These are phyloP conservation scores for Lipomyces sp. DNA, from an alignment of 805 yeast species.

Conservation along the genomic window DNA sequence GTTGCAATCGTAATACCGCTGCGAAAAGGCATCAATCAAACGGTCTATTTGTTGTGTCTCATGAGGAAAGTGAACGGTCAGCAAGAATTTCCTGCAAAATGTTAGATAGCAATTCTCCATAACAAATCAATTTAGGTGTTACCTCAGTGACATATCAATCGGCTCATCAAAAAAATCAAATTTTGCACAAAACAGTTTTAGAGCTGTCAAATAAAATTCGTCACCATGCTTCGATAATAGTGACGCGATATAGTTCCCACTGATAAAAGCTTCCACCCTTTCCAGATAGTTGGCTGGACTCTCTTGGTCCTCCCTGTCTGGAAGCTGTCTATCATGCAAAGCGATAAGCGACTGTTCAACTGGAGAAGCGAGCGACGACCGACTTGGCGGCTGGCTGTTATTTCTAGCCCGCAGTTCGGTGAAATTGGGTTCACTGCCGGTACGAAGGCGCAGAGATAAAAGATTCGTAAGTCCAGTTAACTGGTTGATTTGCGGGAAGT, in stretches of 20 bases:
- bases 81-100: constrained; percentile 45
- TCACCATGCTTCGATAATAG: constrained; percentile 37
- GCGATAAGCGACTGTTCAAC: constrained; percentile 5
- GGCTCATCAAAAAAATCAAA: constrained; percentile 57
- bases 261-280: constrained; percentile 30
- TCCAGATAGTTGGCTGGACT: constrained; percentile 38
- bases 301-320: constrained; percentile 33
- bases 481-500: constrained; percentile 5
- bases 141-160: constrained; percentile 59
- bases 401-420: constrained; percentile 10
- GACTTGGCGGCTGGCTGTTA: neutral
- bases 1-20: constrained; percentile 48
- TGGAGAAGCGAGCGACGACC: neutral
- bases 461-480: constrained; percentile 11
- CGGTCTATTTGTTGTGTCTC: constrained; percentile 78
- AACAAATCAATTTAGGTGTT: too few relatives aligned
- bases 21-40: constrained; percentile 55
- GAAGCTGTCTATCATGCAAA: constrained; percentile 17
- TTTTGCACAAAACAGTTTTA: constrained; percentile 37
- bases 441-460: constrained; percentile 18
- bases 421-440: constrained; percentile 24
- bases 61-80: constrained; percentile 58
- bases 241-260: constrained; percentile 32
- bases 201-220: constrained; percentile 33
- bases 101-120: too few relatives aligned